Evolutionary conservation across 805 yeast species (phyloP), one percentile per base, ranked within the genome.

Genomic region (Hanseniaspora thailandica): DNA sequence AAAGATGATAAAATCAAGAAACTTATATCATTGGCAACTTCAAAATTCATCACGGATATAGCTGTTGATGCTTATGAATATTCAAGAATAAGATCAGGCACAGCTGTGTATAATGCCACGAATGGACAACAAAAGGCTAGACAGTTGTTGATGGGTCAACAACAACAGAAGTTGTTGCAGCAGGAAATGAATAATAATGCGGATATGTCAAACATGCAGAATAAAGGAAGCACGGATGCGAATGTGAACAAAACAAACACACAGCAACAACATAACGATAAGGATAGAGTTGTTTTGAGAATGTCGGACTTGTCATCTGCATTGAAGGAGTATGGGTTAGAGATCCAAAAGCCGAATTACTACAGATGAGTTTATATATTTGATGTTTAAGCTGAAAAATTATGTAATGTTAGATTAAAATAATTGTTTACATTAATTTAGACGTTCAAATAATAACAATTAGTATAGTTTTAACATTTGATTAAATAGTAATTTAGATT

Each of bases 41-140:
- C 94, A 63, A 93, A 93, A 64, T 93, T 93, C 65, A 77, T 93
- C 26, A 80, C 89, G 56, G 98, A 93, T 65, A 82, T 93, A 30
- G 96, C 98, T 1, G 86, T 88, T 15, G 97, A 93, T 63, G 97
- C 98, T 0, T 93, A 87, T 64, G 98, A 93, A 65, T 89, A 87
- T 64, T 85, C 96, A 8, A 73, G 97, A 56, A 93, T 93, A 59
- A 76, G 97, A 57, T 86, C 93, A n/a, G 73, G 86, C 4, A 80
- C 87, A 12, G 80, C 96, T 0, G 94, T 89, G n/a, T 81, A 85
- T 61, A 82, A 83, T 61, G 80, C 95, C 4, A 75, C 85, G 43
- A 86, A 86, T 62, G 95, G 96, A 7, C 95, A 86, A 64, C 83
- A 81, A 1, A 74, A 94, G 62, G 94, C 93, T 0, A 76, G 86